These are phyloP conservation scores for Chaetomium tenue DNA, from an alignment of 495 filamentous ascomycete species.

Conservation along the genomic window DNA sequence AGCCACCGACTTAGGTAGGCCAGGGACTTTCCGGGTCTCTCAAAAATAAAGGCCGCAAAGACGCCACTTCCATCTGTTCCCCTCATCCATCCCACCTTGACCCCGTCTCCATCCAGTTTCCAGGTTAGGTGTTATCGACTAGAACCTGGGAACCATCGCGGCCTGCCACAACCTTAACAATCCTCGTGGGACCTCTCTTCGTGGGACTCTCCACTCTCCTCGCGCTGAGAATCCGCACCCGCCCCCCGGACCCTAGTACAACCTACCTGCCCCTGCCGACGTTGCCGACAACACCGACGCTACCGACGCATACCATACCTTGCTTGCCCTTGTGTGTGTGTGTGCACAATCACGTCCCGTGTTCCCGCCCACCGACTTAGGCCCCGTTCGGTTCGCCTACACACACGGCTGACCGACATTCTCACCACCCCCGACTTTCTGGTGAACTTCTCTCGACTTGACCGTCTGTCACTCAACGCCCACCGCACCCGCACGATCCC, in stretches of 20 bases:
- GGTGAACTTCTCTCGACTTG: neutral
- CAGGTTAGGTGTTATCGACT: neutral
- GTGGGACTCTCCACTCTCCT: neutral
- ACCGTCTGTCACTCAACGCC: neutral
- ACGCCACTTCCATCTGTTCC: neutral
- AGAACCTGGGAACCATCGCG: neutral
- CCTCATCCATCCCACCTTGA: too few species aligned
- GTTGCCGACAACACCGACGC: slow-evolving; percentile 18
- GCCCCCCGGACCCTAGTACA: neutral
- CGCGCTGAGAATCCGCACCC: neutral
- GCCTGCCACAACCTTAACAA: neutral
- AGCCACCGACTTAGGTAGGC: neutral
- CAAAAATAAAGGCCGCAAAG: slow-evolving; percentile 13
- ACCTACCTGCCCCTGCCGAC: slow-evolving; percentile 10
- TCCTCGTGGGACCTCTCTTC: neutral
- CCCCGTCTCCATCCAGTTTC: neutral
- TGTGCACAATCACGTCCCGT: neutral
- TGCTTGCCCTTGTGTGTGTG: neutral
- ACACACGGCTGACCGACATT: neutral
- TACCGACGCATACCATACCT: slow-evolving; percentile 1
- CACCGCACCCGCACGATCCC: slow-evolving; percentile 1
- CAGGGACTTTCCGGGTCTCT: slow-evolving; percentile 1
- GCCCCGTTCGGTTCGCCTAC: slow-evolving; percentile 4
- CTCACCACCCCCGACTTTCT: neutral
- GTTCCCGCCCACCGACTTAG: slow-evolving; percentile 7